Evolutionary conservation across 139 green algal genomes (phyloP).

Genomic region (Asterochloris sp.): DNA sequence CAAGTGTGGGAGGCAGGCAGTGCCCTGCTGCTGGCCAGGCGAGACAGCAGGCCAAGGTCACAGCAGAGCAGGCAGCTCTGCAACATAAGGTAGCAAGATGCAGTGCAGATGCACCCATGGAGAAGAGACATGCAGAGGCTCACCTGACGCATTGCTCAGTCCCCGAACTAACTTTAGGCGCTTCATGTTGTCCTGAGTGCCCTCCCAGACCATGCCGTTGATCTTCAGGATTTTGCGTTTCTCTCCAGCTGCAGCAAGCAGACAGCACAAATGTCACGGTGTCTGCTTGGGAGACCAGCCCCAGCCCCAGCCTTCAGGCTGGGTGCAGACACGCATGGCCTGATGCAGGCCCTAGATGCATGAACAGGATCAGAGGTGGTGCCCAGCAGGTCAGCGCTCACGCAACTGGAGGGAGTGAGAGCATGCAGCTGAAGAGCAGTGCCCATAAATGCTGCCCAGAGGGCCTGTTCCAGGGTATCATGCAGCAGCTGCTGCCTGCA

Average conservation of each 20-base stretch:
- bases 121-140: background rate
- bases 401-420: background rate
- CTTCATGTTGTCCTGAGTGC: constrained; percentile 13
- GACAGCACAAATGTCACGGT: too few relatives aligned
- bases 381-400: background rate
- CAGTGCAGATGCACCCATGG: too few relatives aligned
- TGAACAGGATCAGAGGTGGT: background rate
- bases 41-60: background rate
- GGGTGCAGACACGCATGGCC: background rate
- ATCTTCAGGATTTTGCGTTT: constrained; percentile 4
- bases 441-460: too few relatives aligned
- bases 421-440: too few relatives aligned
- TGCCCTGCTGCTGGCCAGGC: too few relatives aligned
- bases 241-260: background rate
- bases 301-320: background rate
- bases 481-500: too few relatives aligned
- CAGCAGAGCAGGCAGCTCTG: background rate
- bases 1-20: background rate
- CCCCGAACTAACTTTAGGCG: constrained; percentile 49
- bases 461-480: too few relatives aligned
- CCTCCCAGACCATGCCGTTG: constrained; percentile 27
- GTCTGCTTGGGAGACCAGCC: background rate
- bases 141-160: constrained; percentile 42
- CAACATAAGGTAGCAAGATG: background rate
- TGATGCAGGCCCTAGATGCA: background rate